Conservation (phyloP, 2,329 filamentous ascomycete genomes). For the Epichloe scottii region DNA sequence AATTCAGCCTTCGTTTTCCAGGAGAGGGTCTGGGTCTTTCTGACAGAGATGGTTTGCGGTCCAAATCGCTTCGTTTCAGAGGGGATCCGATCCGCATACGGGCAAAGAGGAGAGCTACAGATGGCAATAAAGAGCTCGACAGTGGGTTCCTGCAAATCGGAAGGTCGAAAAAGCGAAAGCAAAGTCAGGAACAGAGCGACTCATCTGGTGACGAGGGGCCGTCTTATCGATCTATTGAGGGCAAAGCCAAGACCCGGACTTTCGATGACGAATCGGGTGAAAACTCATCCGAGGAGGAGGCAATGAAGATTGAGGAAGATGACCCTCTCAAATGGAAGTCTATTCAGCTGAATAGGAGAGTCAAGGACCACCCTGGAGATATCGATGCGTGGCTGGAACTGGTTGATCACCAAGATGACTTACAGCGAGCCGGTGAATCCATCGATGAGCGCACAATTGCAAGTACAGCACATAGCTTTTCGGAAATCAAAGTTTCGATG, state of each 20-base stretch:
- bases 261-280: constrained; percentile 38
- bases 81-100: constrained; percentile 29
- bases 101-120: constrained; percentile 10
- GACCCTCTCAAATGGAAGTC: constrained; percentile 40
- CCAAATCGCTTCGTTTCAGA: constrained; percentile 22
- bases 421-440: constrained; percentile 41
- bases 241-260: constrained; percentile 41
- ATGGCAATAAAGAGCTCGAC: constrained; percentile 12
- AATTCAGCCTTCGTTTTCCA: constrained; percentile 36
- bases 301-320: constrained; percentile 20
- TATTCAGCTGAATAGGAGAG: constrained; percentile 47
- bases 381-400: constrained; percentile 64
- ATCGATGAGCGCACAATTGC: constrained; percentile 33
- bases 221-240: constrained; percentile 54
- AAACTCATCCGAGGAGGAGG: constrained; percentile 27
- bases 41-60: constrained; percentile 36
- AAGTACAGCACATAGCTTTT: constrained; percentile 54
- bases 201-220: constrained; percentile 36
- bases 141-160: constrained; percentile 38
- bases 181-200: constrained; percentile 17
- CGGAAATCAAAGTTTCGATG: constrained; percentile 69
- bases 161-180: constrained; percentile 30
- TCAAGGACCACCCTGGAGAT: constrained; percentile 54
- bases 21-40: constrained; percentile 22
- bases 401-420: constrained; percentile 62